Base-by-base conservation (phyloP, 2,329 filamentous ascomycete genomes). In the Pseudogymnoascus sp. region DNA sequence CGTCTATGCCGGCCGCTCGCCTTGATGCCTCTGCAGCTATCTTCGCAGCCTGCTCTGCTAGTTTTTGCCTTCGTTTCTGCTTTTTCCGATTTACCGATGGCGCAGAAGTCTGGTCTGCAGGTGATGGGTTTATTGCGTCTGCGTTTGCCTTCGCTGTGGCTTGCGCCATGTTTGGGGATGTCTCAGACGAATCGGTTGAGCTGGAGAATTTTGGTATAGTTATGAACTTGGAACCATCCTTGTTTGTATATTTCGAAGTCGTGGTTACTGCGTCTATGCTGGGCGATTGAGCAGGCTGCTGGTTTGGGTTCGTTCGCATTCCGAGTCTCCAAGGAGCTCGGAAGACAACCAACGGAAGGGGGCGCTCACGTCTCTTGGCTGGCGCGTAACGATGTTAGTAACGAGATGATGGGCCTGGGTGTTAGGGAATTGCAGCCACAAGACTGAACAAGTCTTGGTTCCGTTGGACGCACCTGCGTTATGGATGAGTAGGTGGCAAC, bases 51-150 rank as follows among this genome's bases (percentile, higher is more conserved):
- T 70, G 87, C 33, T 90, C 88, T 35, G 88, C 89, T 75, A 84
- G 80, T 74, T 97, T 97, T 71, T 90, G 88, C 67, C 92, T 84
- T 68, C 92, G 85, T 80, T 96, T 97, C 74, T 94, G 89, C 79
- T 97, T 97, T 81, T 97, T 97, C 72, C 90, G 86, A 76, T 96
- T 97, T 59, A 92, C 87, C 7, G 79, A 71, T 47, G 78, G 78
- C 47, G 78, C 76, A 54, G 74, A 68, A 58, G 67, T 67, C 64
- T 68, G 69, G 13, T 69, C 63, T 65, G 69, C 62, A 66, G 68
- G 60, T 61, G 68, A 64, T 37, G 62, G 62, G 9, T 69, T 64
- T 50, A 57, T 62, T 62, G 69, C 67, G n/a, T 67, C 26, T 37
- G 33, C 68, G 62, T 72, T 73, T 62, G 67, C 44, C 64, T 71